These are phyloP conservation scores for Emericellopsis cladophorae DNA, from an alignment of 2,329 filamentous ascomycete genomes.

Conservation along the genomic window DNA sequence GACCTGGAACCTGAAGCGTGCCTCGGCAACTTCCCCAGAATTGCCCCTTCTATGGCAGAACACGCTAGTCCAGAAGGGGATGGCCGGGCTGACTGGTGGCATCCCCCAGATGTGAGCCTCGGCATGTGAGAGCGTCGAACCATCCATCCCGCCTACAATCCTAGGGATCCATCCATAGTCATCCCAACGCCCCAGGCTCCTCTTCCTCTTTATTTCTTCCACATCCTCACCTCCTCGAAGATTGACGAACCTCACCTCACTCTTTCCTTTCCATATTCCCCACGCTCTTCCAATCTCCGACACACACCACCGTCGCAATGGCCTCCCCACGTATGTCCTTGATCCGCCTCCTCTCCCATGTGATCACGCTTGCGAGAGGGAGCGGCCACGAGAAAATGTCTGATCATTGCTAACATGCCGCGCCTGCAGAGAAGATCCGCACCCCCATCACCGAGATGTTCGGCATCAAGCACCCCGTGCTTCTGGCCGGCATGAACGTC, in stretches of 20 bases:
- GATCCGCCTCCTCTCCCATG: not conserved
- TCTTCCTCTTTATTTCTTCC: not conserved
- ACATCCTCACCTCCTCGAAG: not conserved
- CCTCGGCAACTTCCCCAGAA: conserved; percentile 16
- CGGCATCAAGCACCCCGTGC: conserved; percentile 91
- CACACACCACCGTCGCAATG: conserved; percentile 2
- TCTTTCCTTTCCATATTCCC: not conserved
- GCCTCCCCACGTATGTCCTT: conserved; percentile 8
- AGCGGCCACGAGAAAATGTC: not conserved
- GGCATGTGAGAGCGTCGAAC: conserved; percentile 2
- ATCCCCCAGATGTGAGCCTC: conserved; percentile 1
- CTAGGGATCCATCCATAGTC: not conserved
- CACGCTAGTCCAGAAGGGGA: not conserved
- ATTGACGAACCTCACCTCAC: not conserved
- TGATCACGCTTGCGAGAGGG: not conserved
- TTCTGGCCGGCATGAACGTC: conserved; percentile 98
- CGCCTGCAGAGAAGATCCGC: conserved; percentile 45
- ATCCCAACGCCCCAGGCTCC: not conserved
- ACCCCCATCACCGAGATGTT: conserved; percentile 92
- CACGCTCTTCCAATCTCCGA: no score
- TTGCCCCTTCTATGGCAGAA: not conserved
- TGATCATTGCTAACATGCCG: not conserved
- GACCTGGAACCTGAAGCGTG: not conserved
- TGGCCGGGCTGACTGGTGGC: not conserved
- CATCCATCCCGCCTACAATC: not conserved